Evolutionary conservation across 2,329 filamentous ascomycete genomes (phyloP), one percentile per base, ranked within the genome.

Genomic region (Colletotrichum sp.): DNA sequence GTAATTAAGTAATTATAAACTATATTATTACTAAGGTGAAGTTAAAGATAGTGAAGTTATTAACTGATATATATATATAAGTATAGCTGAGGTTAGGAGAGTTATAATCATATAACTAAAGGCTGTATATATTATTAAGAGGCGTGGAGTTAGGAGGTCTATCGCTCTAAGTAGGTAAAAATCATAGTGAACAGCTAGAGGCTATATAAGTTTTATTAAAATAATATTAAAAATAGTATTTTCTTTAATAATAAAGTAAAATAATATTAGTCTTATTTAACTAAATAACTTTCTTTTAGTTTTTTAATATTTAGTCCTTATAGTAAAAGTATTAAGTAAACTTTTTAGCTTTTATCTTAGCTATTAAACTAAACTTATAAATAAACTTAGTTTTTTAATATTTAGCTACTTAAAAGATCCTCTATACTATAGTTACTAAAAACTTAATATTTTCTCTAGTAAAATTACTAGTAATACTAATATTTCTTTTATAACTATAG

Each of bases 401-500:
- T 8, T 19, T 55, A 55, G 27, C n/a, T 68, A 68, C 22, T 32
- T 22, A 36, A 32, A 32, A 32, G 30, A 32, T 32, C 30, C 9
- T 32, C 30, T 32, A 32, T 32, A 32, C 8, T 32, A 68, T 68
- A 22, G 15, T 25, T 68, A 32, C 13, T n/a, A n/a, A 27, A 28
- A 60, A 28, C 2, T 69, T 44, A 60, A 69, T 36, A 60, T 30
- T 9, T 13, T 55, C 44, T 22, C 3, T 27, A 25, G 25, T 73
- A 64, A 74, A 2, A 8, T 59, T 64, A 69, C 6, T 60, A 59
- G 7, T 25, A 48, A 65, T 69, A 69, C 66, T 66, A 70, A 12
- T 74, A 74, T 52, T 55, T n/a, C 60, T 74, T 19, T 52, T 70
- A 57, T 65, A 60, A 12, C 11, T 66, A 70, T 70, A 74, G 3